Evolutionary conservation across 225 moss, liverwort and hornwort genomes (phyloP), one percentile per base, ranked within the genome.

Genomic region (Takakia lepidozioides): DNA sequence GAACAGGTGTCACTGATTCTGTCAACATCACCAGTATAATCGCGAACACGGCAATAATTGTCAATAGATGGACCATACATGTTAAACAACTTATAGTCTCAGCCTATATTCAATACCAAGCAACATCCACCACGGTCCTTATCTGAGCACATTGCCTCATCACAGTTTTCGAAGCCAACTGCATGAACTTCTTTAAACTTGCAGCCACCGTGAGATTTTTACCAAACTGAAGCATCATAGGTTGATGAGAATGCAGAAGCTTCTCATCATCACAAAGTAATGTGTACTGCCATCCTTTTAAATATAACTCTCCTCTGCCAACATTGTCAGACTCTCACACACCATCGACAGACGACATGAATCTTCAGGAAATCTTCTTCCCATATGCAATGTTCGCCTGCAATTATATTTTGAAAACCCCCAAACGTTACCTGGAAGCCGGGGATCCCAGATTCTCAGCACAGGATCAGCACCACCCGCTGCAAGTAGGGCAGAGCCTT

Each of bases 381-480:
- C 2, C 45, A 46, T 21, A 10, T 20, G 11, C 22, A 10, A 45
- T 14, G 15, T 4, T 23, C 15, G 13, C 47, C 9, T 19, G 24
- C 13, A 47, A 47, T 1, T 19, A 10, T 47, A 23, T 10, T 0
- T 3, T 19, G n/a, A 49, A 1, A 5, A 22, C 41, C 36, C 18
- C 10, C 0, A 10, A 32, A 16, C 25, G 48, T 21, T 68, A 90
- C 93, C 90, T 62, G 84, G 81, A 45, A 81, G 55, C 2, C 98
- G 85, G 60, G 98, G 91, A 75, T 98, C 98, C 98, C 98, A 98
- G 51, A 98, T 71, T 59, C 98, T 67, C 14, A 98, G 57, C 24
- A 71, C 37, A 46, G 74, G 62, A 55, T 98, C 91, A 27, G 87
- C 67, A 27, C 91, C 91, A 50, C 91, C 98, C 25, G 91, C 77